Percentiles rank a stretch among this genome's conserved stretches.
These are phyloP conservation scores for Gossypium bickii DNA, from an alignment of 345 rosid species.

Conservation along the genomic window DNA sequence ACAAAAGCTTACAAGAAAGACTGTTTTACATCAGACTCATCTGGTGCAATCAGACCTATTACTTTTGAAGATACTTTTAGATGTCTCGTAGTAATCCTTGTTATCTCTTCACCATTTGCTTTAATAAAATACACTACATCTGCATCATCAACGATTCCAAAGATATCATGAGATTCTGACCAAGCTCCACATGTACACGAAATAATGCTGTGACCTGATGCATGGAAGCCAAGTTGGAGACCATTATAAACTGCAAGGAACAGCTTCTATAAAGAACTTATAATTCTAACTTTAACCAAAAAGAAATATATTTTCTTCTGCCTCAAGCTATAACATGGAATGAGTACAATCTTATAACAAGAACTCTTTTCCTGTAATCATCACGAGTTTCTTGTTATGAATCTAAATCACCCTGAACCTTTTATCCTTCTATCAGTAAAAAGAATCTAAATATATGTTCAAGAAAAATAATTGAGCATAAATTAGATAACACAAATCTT, in stretches of 20 bases:
- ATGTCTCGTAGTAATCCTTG: constrained; percentile 49
- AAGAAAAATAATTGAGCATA: neutral
- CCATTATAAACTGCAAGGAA: constrained; percentile 2
- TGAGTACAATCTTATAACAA: neutral
- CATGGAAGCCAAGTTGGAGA: constrained; percentile 29
- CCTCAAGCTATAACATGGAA: neutral
- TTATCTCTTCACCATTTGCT: constrained; percentile 80
- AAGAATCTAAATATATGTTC: neutral
- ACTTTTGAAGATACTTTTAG: constrained; percentile 59
- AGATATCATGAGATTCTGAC: constrained; percentile 79
- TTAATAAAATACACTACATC: constrained; percentile 68
- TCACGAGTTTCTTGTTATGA: neutral
- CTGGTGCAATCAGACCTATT: constrained; percentile 57
- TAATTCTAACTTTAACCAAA: neutral
- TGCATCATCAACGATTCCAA: constrained; percentile 66
- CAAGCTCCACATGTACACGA: constrained; percentile 69
- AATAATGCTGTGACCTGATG: constrained; percentile 45
- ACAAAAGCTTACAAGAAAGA: constrained; percentile 62
- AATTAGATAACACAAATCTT: constrained; percentile 21
- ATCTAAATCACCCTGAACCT: neutral
- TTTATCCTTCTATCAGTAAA: neutral
- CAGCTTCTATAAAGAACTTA: neutral
- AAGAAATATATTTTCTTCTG: neutral
- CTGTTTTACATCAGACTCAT: constrained; percentile 34
- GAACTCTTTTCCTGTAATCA: neutral